Percentiles rank a stretch among this genome's conserved stretches.
These are phyloP conservation scores for Populus pruinosa DNA, from an alignment of 345 rosid species.

Conservation along the genomic window DNA sequence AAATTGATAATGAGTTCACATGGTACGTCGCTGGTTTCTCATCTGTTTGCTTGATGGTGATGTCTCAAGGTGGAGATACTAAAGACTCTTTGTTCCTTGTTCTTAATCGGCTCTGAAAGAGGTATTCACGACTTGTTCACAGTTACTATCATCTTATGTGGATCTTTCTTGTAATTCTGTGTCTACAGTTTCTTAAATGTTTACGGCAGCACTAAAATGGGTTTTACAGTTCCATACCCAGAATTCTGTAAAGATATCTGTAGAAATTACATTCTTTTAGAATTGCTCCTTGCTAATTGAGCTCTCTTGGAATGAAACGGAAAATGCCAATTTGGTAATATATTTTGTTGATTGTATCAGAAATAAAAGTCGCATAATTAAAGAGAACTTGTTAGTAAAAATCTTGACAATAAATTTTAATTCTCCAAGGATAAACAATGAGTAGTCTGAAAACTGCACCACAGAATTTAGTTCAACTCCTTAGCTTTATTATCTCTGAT, in stretches of 20 bases:
- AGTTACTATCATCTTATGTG: background rate
- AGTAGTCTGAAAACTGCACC: background rate
- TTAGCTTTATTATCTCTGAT: background rate
- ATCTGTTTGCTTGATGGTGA: conserved; percentile 7
- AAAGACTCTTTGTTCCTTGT: conserved; percentile 10
- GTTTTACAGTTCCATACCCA: conserved; percentile 7
- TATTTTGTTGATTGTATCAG: background rate
- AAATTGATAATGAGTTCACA: background rate
- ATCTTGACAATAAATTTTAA: background rate
- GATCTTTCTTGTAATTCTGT: conserved; percentile 19
- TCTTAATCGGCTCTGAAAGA: conserved; percentile 10
- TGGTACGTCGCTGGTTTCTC: background rate
- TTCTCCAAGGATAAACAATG: background rate
- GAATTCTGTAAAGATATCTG: conserved; percentile 2
- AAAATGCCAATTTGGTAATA: background rate
- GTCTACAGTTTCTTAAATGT: conserved; percentile 11
- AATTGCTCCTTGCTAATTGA: background rate
- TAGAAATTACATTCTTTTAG: conserved; percentile 2
- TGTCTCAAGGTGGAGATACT: conserved; percentile 1
- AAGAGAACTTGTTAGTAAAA: background rate
- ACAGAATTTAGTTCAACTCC: background rate
- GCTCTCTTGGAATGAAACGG: background rate
- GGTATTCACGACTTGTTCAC: conserved; percentile 20
- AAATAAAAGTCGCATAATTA: background rate
- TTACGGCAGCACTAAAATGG: conserved; percentile 1